Evolutionary conservation across 2,329 filamentous ascomycete species (phyloP), one percentile per base, ranked within the genome.

Genomic region (Camillea tinctor): DNA sequence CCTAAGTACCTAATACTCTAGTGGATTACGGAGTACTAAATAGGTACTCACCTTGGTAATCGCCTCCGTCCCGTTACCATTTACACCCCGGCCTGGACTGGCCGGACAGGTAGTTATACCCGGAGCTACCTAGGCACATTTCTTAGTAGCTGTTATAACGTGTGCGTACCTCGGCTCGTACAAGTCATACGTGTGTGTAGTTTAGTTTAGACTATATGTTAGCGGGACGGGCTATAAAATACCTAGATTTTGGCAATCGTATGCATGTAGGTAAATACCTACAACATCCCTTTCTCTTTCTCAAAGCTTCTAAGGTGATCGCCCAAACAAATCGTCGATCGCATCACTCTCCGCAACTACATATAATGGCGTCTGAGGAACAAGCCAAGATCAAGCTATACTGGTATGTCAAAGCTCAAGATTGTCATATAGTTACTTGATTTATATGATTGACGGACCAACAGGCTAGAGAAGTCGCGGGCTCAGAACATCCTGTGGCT

Each of bases 401-500:
- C 74, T 89, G 87, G 87, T 88, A 75, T 58, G 72, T 68, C 36
- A 44, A 44, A 22, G 15, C 4, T 59, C 26, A 26, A 4, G 24
- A 26, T 56, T 24, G 24, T 26, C 20, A 8, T 19, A 24, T 17
- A 22, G 13, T 59, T 57, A 6, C 52, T 49, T 60, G 23, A 56
- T 53, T 24, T 56, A 17, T 44, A 15, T n/a, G 36, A 54, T 52
- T 68, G 57, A 69, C 56, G 26, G n/a, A n/a, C 11, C 15, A 49
- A 8, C 66, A 96, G 92, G 92, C 88, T 96, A 62, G 85, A 94
- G 68, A 81, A 89, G 68, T 96, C 92, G 58, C 90, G 93, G 67
- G 87, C 91, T 13, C 91, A 96, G 75, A 87, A 91, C 63, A 89
- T 94, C 60, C 79, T 95, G 51, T 96, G 91, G 91, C 87, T 96